Conservation (phyloP, 2,329 filamentous ascomycete genomes). For the Pyricularia pennisetigena region DNA sequence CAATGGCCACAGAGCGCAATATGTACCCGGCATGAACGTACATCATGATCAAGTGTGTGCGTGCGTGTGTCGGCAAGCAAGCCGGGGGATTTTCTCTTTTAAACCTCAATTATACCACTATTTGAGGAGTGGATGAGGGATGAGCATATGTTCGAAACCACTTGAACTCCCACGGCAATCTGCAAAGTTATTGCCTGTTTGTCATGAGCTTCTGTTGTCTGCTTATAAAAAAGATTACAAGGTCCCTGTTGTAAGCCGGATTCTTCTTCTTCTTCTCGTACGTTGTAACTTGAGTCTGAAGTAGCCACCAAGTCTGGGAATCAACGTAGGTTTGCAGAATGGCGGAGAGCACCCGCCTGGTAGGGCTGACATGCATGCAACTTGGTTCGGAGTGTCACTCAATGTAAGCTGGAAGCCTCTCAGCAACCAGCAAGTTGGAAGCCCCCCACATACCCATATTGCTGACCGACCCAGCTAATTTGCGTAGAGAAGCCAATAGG, state of each 20-base stretch:
- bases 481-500: not conserved
- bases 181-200: not conserved
- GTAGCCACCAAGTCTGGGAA: not conserved
- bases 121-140: no score
- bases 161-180: not conserved
- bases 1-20: not conserved
- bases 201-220: not conserved
- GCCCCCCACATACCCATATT: not conserved
- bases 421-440: not conserved
- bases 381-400: not conserved
- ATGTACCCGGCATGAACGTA: not conserved
- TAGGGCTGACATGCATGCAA: conserved; percentile 1
- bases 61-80: not conserved
- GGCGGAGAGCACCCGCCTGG: not conserved
- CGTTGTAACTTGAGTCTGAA: not conserved
- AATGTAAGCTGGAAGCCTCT: not conserved
- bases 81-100: no score
- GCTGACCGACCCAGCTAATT: not conserved
- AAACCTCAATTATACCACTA: no score
- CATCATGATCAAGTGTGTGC: not conserved
- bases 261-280: not conserved
- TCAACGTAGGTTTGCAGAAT: not conserved
- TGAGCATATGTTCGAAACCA: not conserved
- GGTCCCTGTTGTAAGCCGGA: not conserved
- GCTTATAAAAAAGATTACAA: no score